phyloP scores from a whole-genome alignment of 495 filamentous ascomycete species.

The Neurospora intermedia region DNA sequence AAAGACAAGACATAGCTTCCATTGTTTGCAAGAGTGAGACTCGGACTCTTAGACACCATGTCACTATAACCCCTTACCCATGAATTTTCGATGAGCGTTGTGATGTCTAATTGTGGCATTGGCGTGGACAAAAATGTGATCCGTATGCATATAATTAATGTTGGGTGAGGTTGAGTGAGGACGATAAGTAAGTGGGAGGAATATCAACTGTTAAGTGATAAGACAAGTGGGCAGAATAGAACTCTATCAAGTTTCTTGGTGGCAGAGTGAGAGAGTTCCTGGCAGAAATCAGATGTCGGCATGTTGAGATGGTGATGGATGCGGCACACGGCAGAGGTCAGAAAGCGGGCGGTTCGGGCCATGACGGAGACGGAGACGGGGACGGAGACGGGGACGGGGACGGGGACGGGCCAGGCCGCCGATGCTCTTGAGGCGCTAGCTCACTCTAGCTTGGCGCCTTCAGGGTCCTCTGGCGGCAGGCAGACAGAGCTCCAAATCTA shows the following conservation, averaged over 20 bases:
- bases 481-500: background rate
- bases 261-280: no score
- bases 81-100: no score
- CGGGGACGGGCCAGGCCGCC: background rate
- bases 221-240: no score
- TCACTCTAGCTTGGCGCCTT: background rate
- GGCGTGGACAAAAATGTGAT: background rate
- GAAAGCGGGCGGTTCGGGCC: background rate
- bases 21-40: background rate
- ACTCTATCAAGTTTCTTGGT: no score
- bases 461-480: background rate
- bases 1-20: background rate
- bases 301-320: background rate
- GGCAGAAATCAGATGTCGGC: no score
- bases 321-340: background rate
- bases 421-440: background rate
- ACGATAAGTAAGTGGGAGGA: no score
- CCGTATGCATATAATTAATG: no score
- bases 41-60: background rate
- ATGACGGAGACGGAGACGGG: background rate
- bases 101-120: background rate
- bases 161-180: no score
- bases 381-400: background rate
- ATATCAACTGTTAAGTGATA: no score
- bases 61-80: background rate